Evolutionary conservation across 768 basidiomycete species (phyloP).

Genomic region (Leccinum aurantiacum): DNA sequence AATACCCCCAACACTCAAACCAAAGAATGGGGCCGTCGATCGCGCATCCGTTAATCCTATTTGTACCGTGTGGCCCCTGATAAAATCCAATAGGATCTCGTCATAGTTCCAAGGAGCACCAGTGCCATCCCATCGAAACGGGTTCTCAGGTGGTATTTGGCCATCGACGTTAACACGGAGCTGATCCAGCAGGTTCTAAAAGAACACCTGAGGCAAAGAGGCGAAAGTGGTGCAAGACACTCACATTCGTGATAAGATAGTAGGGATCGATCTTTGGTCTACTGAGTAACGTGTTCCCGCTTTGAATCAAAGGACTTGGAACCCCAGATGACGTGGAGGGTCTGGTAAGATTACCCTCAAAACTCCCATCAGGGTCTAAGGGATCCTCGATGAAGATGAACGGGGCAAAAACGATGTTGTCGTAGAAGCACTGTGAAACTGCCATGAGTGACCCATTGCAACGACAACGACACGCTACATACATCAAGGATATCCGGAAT

Average conservation of each 20-base stretch:
- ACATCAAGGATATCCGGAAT: slow-evolving; percentile 84
- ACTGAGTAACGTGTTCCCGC: slow-evolving; percentile 43
- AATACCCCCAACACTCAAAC: slow-evolving; percentile 39
- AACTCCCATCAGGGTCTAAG: slow-evolving; percentile 56
- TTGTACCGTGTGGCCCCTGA: slow-evolving; percentile 56
- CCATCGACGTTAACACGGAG: slow-evolving; percentile 66
- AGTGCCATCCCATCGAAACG: slow-evolving; percentile 68
- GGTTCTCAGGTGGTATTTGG: slow-evolving; percentile 58
- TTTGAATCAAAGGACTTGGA: slow-evolving; percentile 31
- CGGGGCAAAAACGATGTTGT: slow-evolving; percentile 94
- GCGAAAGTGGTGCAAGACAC: slow-evolving; percentile 18
- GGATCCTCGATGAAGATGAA: slow-evolving; percentile 97
- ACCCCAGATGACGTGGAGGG: slow-evolving; percentile 38
- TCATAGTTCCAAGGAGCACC: slow-evolving; percentile 65
- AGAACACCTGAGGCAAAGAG: slow-evolving; percentile 9
- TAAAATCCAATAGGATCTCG: slow-evolving; percentile 63
- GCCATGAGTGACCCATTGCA: slow-evolving; percentile 4
- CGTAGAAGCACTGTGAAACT: slow-evolving; percentile 77
- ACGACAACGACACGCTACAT: slow-evolving; percentile 26
- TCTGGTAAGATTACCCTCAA: slow-evolving; percentile 43
- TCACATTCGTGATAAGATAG: slow-evolving; percentile 80
- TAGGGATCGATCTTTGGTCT: slow-evolving; percentile 87
- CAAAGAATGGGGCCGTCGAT: slow-evolving; percentile 41
- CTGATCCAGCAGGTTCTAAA: slow-evolving; percentile 63
- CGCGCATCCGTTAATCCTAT: slow-evolving; percentile 48